Base-by-base conservation (phyloP, 345 rosid genomes). In the Salix caprea region DNA sequence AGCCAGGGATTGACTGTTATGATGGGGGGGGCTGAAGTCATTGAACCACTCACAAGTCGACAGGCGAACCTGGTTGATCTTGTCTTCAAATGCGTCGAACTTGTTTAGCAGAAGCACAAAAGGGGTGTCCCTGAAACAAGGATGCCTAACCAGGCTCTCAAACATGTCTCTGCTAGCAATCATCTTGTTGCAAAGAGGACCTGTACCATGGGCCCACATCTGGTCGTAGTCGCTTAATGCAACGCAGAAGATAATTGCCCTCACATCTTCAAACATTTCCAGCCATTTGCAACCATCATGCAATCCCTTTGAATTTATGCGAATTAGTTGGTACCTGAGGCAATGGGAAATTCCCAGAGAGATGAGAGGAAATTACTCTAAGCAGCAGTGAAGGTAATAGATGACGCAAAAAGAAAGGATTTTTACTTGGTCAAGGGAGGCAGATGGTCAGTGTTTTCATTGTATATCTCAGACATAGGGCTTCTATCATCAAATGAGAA, bases 251-350 rank as follows among this genome's bases (percentile, higher is more conserved):
- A 85, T 82, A 72, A 90, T 85, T 21, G 84, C 89, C 62, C 90
- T 80, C 52, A 83, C 85, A 12, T 90, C 91, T 84, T 88, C 91
- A 70, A 90, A 90, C 93, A 90, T 90, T 75, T 85, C 90, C 77
- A 90, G 79, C 93, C 90, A 88, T 78, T 90, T 90, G 77, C 88
- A 87, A 9, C 90, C 87, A 21, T 88, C 89, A 42, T 78, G 76
- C 82, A 88, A 76, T 70, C 90, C 93, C 69, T 83, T 88, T 34
- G 93, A 74, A 76, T 84, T 83, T 78, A 88, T 73, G 73, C 90
- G 85, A 61, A 90, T 88, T 11, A 90, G 82, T 78, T 88, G 90
- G 77, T 84, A 90, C 83, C 93, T 90, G 74, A 68, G 54, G 46
- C 54, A 67, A 50, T 24, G 74, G 21, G 50, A 58, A 67, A 28